Evolutionary conservation across 2,329 filamentous ascomycete genomes (phyloP).

Genomic region (Botrytis deweyae): DNA sequence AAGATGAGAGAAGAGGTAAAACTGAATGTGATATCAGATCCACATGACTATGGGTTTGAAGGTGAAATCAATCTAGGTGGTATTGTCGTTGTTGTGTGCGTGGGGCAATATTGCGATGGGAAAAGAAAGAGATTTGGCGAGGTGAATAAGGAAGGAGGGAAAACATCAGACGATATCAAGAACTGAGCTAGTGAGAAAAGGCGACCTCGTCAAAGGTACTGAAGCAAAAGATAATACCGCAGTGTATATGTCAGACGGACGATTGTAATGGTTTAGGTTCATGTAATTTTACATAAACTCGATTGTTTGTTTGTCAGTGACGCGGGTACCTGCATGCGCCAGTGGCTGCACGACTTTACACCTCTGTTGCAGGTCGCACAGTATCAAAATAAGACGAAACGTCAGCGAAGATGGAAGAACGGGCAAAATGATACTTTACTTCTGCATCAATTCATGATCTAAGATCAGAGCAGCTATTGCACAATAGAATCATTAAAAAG

Average conservation of each 20-base stretch:
- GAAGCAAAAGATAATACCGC: not conserved
- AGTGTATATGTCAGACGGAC: not conserved
- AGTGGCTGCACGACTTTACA: not conserved
- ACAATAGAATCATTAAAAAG: not conserved
- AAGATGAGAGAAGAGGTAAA: too few relatives aligned
- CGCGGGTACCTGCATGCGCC: not conserved
- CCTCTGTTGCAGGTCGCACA: not conserved
- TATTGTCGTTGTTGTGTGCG: not conserved
- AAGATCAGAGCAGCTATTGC: not conserved
- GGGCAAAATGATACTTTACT: not conserved
- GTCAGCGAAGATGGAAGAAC: not conserved
- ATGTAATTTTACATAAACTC: not conserved
- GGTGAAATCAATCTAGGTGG: not conserved
- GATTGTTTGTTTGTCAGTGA: not conserved
- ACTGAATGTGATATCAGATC: not conserved
- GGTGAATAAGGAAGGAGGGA: not conserved
- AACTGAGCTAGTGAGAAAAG: slow-evolving; percentile 9
- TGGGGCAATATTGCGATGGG: not conserved
- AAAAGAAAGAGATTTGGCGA: not conserved
- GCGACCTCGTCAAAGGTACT: not conserved
- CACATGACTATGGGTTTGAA: not conserved
- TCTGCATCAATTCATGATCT: not conserved
- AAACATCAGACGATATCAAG: not conserved
- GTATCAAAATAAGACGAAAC: not conserved
- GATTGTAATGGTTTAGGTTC: not conserved